Evolutionary conservation across 2,329 filamentous ascomycete genomes (phyloP).

Genomic region (Colletotrichum limetticola): DNA sequence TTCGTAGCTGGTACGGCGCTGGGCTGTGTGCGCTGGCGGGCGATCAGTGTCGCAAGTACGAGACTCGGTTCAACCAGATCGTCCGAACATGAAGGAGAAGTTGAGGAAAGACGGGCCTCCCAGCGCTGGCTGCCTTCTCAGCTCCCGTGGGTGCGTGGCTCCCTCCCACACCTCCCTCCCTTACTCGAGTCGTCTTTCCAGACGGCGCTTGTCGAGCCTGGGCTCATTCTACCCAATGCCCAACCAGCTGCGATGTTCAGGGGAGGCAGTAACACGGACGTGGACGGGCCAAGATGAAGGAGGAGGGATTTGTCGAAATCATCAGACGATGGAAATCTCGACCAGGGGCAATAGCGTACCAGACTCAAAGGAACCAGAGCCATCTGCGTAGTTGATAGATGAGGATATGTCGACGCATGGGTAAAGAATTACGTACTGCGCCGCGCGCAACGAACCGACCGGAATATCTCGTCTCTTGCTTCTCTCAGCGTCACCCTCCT

Average conservation of each 20-base stretch:
- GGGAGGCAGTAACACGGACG: constrained; percentile 23
- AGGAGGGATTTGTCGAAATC: constrained; percentile 17
- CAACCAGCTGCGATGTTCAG: constrained; percentile 24
- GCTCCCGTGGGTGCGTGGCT: not conserved
- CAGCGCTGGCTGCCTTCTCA: not conserved
- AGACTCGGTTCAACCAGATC: constrained; percentile 33
- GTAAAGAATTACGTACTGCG: constrained; percentile 15
- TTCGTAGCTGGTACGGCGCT: constrained; percentile 32
- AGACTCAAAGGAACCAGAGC: not conserved
- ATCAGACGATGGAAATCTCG: constrained; percentile 19
- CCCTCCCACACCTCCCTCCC: not conserved
- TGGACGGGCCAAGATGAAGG: constrained; percentile 5
- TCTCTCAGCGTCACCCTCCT: not conserved
- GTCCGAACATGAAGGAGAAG: constrained; percentile 22
- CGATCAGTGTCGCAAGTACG: constrained; percentile 32
- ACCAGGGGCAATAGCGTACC: not conserved
- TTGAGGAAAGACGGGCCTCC: not conserved
- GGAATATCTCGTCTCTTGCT: not conserved
- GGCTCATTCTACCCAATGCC: constrained; percentile 16
- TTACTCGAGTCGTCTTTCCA: constrained; percentile 12
- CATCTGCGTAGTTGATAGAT: constrained; percentile 5
- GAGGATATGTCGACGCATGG: constrained; percentile 15
- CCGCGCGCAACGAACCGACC: constrained; percentile 7
- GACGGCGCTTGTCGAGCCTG: constrained; percentile 14
- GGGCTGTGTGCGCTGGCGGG: constrained; percentile 18